Base-by-base conservation (phyloP, 768 basidiomycete species). In the Boletus tomentosulus region DNA sequence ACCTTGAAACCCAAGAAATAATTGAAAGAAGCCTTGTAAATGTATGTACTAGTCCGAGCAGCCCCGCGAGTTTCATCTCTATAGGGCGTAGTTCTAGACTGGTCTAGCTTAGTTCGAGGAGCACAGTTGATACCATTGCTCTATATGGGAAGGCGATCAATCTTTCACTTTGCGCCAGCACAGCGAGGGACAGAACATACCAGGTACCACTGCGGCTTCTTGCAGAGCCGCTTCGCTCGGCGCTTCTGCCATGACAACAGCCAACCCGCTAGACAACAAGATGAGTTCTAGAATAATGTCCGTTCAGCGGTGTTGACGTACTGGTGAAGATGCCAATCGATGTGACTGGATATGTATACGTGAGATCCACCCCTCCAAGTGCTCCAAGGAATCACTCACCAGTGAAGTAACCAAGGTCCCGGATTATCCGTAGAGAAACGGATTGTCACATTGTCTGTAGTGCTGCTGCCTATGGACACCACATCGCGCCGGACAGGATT, bases 351-450 rank as follows among this genome's bases (percentile, higher is more conserved):
- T 27, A n/a, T 31, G 27, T 16, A 19, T 5, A 35, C 13, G 19
- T 46, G 25, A 31, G 46, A 39, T 16, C 25, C 6, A 12, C 5
- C 33, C 24, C 22, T 45, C 13, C 7, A 11, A 25, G 25, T 27
- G 25, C 15, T 6, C n/a, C 16, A 45, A 4, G 9, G 44, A 9
- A 30, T 15, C 12, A 11, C 53, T 56, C 44, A 65, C 63, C 64
- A 77, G 57, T 76, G 76, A 38, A 76, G 59, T 61, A 76, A 69
- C 78, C 81, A 83, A 8, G 78, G 77, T 10, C 84, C 85, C 3
- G 84, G 75, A 66, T 86, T 86, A 59, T 86, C 79, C 2, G 83
- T 83, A 19, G 66, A 63, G 66, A 83, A 85, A 47, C 83, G 76
- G 46, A 87, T 70, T 3, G 77, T 77, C 22, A 80, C 78, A 63